These are phyloP conservation scores for Cordyceps sp. DNA, from an alignment of 2,329 filamentous ascomycete species.

Conservation along the genomic window DNA sequence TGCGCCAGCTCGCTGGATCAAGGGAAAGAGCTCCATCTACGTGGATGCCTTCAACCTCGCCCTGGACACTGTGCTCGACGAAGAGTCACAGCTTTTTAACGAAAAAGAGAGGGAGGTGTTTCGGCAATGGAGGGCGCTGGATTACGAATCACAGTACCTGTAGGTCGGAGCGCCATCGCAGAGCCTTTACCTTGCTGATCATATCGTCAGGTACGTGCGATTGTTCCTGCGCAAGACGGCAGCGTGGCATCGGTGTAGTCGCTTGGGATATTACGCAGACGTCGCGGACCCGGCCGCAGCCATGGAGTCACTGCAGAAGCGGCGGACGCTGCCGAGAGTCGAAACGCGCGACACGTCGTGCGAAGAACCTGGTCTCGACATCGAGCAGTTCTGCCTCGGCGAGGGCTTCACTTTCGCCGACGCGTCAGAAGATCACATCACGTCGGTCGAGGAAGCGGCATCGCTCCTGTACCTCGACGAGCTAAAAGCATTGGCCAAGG, in stretches of 20 bases:
- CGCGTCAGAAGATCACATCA: slow-evolving; percentile 55
- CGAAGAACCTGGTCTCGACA: slow-evolving; percentile 13
- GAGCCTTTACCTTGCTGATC: no score
- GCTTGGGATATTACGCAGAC: slow-evolving; percentile 67
- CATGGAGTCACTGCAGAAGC: slow-evolving; percentile 44
- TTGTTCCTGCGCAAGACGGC: slow-evolving; percentile 85
- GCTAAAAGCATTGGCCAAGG: slow-evolving; percentile 67
- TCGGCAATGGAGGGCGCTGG: slow-evolving; percentile 51
- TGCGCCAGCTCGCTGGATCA: slow-evolving; percentile 38
- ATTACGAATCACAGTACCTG: slow-evolving; percentile 83
- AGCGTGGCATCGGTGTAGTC: slow-evolving; percentile 72
- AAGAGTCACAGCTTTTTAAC: slow-evolving; percentile 79
- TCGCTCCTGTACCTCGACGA: slow-evolving; percentile 74
- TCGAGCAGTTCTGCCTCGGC: slow-evolving; percentile 29
- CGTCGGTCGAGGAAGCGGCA: slow-evolving; percentile 67
- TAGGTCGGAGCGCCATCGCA: no score
- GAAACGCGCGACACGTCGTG: slow-evolving; percentile 2
- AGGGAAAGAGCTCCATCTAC: slow-evolving; percentile 77
- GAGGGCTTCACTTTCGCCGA: slow-evolving; percentile 65
- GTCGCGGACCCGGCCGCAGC: slow-evolving; percentile 57
- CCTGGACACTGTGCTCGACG: slow-evolving; percentile 72
- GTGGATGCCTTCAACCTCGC: slow-evolving; percentile 95
- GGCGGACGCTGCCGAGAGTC: slow-evolving; percentile 33
- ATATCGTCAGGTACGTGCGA: slow-evolving; percentile 58
- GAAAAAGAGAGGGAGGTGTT: slow-evolving; percentile 66